Evolutionary conservation across 352 stramenopile genomes (phyloP).

Genomic region (Pythium apleroticum): DNA sequence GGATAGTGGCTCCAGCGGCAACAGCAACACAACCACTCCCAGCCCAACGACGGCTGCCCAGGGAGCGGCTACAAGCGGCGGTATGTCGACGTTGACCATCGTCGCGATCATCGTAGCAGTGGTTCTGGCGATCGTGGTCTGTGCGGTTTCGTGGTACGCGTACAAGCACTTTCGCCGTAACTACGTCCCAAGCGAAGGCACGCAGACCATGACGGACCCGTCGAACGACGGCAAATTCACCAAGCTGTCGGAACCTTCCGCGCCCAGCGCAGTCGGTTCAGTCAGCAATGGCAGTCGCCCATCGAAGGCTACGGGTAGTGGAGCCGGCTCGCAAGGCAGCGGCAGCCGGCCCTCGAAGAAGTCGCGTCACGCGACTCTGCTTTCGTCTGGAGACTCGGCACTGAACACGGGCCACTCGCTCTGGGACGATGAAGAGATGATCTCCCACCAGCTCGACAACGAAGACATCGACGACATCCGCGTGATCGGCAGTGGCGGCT

Average conservation of each 20-base stretch:
- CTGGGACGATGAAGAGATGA: conserved; percentile 57
- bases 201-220: not conserved
- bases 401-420: conserved; percentile 28
- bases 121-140: conserved; percentile 2
- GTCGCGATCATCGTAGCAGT: conserved; percentile 3
- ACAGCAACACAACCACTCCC: not conserved
- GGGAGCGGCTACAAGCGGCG: not conserved
- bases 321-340: not conserved
- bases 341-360: conserved; percentile 13
- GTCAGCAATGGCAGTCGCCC: conserved; percentile 8
- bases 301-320: not conserved
- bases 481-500: conserved; percentile 46
- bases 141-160: not conserved
- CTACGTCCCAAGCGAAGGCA: not conserved
- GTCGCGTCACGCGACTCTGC: conserved; percentile 4
- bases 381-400: conserved; percentile 4
- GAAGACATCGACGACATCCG: conserved; percentile 55
- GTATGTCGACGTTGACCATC: conserved; percentile 5
- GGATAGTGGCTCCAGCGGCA: not conserved
- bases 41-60: not conserved
- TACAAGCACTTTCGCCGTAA: conserved; percentile 3
- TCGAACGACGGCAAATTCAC: not conserved
- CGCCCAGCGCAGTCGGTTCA: not conserved
- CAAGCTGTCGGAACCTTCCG: not conserved
- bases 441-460: conserved; percentile 42